phyloP scores from a whole-genome alignment of 805 yeast species.

The Suhomyces sp. region DNA sequence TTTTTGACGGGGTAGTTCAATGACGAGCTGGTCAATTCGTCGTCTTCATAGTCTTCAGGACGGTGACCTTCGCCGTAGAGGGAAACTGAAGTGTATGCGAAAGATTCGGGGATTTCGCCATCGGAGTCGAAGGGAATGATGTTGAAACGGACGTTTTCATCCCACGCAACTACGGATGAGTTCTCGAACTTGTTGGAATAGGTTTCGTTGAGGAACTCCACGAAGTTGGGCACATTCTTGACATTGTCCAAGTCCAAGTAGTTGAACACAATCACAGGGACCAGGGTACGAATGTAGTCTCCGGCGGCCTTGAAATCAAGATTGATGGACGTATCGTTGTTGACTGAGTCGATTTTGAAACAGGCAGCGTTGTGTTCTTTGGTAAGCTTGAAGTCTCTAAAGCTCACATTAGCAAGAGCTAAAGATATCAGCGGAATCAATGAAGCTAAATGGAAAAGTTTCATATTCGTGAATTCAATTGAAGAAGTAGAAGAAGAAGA shows the following conservation, averaged over 20 bases:
- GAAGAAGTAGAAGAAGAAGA: too few relatives aligned
- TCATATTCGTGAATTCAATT: too few relatives aligned
- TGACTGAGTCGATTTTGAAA: conserved; percentile 8
- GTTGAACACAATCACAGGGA: conserved; percentile 12
- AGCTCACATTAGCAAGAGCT: too few relatives aligned
- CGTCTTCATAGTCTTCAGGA: conserved; percentile 2
- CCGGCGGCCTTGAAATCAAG: conserved; percentile 8
- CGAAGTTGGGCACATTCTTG: conserved; percentile 11
- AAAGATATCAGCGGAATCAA: too few relatives aligned
- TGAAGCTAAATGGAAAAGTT: too few relatives aligned
- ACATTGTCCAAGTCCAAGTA: conserved; percentile 12
- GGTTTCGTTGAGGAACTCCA: conserved; percentile 8
- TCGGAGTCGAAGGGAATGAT: conserved; percentile 3
- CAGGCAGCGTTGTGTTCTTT: conserved; percentile 11
- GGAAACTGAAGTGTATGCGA: conserved; percentile 4
- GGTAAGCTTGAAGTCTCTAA: conserved; percentile 8
- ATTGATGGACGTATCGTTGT: conserved; percentile 5
- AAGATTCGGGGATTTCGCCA: conserved; percentile 4
- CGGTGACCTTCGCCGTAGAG: conserved; percentile 2
- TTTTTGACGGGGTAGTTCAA: conserved; percentile 5
- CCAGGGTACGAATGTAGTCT: conserved; percentile 4
- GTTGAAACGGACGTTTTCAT: conserved; percentile 1
- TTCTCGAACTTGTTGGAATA: conserved; percentile 5
- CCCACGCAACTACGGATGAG: conserved; percentile 4
- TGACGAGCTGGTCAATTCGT: neutral